Evolutionary conservation across 2,329 filamentous ascomycete species (phyloP).

Genomic region (Zopfia rhizophila): DNA sequence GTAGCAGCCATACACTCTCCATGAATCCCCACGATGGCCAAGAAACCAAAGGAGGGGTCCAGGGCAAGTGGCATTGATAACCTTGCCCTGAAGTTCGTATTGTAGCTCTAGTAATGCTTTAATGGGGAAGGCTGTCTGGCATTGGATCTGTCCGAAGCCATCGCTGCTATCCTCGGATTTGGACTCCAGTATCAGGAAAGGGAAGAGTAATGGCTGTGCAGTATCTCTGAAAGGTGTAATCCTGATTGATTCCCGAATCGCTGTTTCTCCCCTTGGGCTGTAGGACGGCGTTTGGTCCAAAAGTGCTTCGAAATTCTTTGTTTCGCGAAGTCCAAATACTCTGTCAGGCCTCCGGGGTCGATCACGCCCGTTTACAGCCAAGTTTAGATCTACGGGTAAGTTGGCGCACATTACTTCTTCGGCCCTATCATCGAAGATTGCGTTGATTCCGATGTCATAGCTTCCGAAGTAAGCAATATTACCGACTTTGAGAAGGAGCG

Average conservation of each 20-base stretch:
- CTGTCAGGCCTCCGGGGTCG: no score
- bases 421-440: no score
- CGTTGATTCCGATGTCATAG: no score
- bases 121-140: slow-evolving; percentile 28
- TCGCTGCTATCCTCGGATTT: slow-evolving; percentile 24
- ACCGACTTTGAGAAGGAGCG: no score
- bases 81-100: slow-evolving; percentile 23
- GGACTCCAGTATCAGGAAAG: slow-evolving; percentile 32
- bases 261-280: not conserved
- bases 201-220: slow-evolving; percentile 23
- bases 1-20: slow-evolving; percentile 29
- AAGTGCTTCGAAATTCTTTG: slow-evolving; percentile 14
- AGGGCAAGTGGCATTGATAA: no score
- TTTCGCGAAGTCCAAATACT: slow-evolving; percentile 18
- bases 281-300: slow-evolving; percentile 1
- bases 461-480: no score
- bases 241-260: no score
- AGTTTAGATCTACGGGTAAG: no score
- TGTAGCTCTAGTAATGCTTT: slow-evolving; percentile 22
- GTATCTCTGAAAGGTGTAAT: slow-evolving; percentile 14
- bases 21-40: slow-evolving; percentile 26
- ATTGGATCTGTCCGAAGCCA: slow-evolving; percentile 27
- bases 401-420: no score
- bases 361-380: no score
- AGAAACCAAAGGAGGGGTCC: slow-evolving; percentile 32